Conservation (phyloP, 1,284 basidiomycete species). For the Cyathus olla region DNA sequence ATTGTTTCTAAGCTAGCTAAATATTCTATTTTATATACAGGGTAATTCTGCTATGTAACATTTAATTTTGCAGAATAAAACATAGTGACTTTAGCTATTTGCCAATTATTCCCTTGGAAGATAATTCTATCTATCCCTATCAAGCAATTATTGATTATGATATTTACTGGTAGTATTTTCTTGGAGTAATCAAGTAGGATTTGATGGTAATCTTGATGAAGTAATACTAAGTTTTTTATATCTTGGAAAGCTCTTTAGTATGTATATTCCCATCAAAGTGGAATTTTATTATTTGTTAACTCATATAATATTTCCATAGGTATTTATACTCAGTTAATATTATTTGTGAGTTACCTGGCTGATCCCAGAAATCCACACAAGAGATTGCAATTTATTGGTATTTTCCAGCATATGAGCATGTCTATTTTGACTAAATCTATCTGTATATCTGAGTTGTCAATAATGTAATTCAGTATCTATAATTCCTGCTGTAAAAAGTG, state of each 20-base stretch:
- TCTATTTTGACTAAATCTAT: conserved; percentile 51
- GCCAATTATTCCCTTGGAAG: conserved; percentile 37
- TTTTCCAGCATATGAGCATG: conserved; percentile 41
- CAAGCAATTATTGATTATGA: conserved; percentile 38
- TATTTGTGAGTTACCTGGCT: conserved; percentile 38
- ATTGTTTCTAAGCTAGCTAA: conserved; percentile 47
- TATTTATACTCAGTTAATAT: conserved; percentile 29
- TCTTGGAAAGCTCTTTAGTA: conserved; percentile 45
- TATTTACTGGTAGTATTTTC: conserved; percentile 18
- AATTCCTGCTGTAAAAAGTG: conserved; percentile 33
- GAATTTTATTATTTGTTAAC: conserved; percentile 25
- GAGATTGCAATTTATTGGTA: conserved; percentile 28
- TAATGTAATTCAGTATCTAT: conserved; percentile 41
- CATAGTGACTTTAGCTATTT: conserved; percentile 31
- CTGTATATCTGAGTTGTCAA: conserved; percentile 44
- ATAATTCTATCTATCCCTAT: conserved; percentile 40
- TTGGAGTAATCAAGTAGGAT: conserved; percentile 15
- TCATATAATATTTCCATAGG: conserved; percentile 41
- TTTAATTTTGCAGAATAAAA: conserved; percentile 52
- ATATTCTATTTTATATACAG: conserved; percentile 47
- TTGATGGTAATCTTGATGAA: conserved; percentile 15
- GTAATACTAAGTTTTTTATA: conserved; percentile 20
- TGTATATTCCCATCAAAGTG: conserved; percentile 36
- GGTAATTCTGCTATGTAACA: conserved; percentile 51
- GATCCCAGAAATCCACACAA: conserved; percentile 40